These are phyloP conservation scores for Eutypella sp. DNA, from an alignment of 2,329 filamentous ascomycete species.

Conservation along the genomic window DNA sequence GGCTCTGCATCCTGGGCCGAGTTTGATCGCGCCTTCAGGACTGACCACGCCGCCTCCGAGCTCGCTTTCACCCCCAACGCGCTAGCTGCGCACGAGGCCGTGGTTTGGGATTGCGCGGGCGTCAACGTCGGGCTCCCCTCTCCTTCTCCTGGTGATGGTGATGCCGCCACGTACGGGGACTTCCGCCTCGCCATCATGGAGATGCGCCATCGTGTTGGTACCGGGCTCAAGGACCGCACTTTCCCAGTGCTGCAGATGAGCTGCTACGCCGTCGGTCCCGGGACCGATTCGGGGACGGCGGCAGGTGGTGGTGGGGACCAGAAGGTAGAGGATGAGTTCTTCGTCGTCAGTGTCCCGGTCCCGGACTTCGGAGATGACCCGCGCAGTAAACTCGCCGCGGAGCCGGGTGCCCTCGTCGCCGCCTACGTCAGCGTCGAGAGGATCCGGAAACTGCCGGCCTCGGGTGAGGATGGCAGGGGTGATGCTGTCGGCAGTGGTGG, in stretches of 20 bases:
- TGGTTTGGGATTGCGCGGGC: conserved; percentile 41
- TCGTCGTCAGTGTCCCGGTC: conserved; percentile 54
- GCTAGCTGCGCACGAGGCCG: conserved; percentile 40
- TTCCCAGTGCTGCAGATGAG: conserved; percentile 65
- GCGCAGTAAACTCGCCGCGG: conserved; percentile 29
- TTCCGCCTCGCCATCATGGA: conserved; percentile 53
- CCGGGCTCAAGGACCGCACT: conserved; percentile 56
- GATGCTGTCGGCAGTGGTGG: conserved; percentile 17
- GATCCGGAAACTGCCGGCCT: conserved; percentile 42
- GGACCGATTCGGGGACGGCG: conserved; percentile 6
- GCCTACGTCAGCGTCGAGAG: conserved; percentile 63
- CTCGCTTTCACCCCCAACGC: conserved; percentile 54
- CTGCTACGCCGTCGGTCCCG: conserved; percentile 32
- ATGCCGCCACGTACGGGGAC: conserved; percentile 37
- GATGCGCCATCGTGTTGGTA: conserved; percentile 59
- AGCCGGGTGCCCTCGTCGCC: conserved; percentile 48
- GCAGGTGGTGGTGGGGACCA: conserved; percentile 23
- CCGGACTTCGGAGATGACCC: conserved; percentile 32
- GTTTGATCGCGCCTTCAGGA: conserved; percentile 55
- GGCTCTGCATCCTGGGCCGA: conserved; percentile 60
- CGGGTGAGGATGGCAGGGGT: too few relatives aligned
- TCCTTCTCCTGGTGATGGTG: conserved; percentile 22
- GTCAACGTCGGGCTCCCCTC: conserved; percentile 20
- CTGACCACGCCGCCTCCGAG: conserved; percentile 53
- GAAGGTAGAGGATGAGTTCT: conserved; percentile 37